phyloP scores from a whole-genome alignment of 352 stramenopile species.

The Ophiocytium majus region DNA sequence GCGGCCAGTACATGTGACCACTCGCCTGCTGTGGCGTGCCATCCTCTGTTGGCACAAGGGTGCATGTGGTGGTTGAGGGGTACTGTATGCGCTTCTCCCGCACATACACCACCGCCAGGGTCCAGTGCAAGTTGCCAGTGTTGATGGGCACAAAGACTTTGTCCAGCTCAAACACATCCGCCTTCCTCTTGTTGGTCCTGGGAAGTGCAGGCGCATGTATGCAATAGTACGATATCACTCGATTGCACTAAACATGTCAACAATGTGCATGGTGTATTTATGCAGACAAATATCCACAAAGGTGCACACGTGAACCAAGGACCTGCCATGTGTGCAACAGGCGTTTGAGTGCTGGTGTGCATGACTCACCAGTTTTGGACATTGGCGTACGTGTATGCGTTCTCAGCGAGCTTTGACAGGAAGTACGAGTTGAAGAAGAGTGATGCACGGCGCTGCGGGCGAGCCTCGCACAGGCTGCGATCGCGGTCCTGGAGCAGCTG shows the following conservation, averaged over 20 bases:
- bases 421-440: conserved; percentile 68
- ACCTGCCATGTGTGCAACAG: too few species aligned
- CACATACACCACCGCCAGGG: conserved; percentile 60
- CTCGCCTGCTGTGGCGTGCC: too few species aligned
- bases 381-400: conserved; percentile 60
- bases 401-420: conserved; percentile 59
- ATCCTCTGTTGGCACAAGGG: too few species aligned
- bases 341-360: too few species aligned
- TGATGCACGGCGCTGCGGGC: conserved; percentile 29
- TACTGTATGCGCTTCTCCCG: conserved; percentile 59
- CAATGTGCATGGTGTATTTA: too few species aligned
- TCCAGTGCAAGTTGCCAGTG: conserved; percentile 63
- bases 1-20: too few species aligned
- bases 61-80: too few species aligned
- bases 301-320: too few species aligned
- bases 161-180: conserved; percentile 61
- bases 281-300: too few species aligned
- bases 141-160: conserved; percentile 63
- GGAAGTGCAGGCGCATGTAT: too few species aligned
- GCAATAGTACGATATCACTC: too few species aligned
- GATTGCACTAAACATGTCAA: too few species aligned
- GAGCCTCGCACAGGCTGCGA: conserved; percentile 21
- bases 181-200: conserved; percentile 51
- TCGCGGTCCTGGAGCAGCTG: conserved; percentile 55
- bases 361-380: conserved; percentile 56